These are phyloP conservation scores for Candida ovalis DNA, from an alignment of 805 yeast genomes.

Conservation along the genomic window DNA sequence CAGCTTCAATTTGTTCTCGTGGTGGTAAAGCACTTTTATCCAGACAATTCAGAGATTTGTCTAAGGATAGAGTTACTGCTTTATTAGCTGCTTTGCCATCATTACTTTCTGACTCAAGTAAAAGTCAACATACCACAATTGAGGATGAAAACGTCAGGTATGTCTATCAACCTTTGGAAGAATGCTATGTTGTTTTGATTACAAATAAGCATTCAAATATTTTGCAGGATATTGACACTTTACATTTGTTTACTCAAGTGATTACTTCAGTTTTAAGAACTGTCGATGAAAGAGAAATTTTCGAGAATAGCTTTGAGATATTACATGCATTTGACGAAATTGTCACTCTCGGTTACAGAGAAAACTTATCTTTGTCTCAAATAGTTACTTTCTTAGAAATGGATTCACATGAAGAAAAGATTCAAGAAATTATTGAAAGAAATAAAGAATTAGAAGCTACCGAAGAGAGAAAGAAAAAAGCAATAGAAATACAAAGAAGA, in stretches of 20 bases:
- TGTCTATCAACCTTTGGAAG: conserved; percentile 95
- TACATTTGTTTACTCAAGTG: conserved; percentile 79
- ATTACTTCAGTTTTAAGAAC: conserved; percentile 68
- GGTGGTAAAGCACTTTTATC: conserved; percentile 90
- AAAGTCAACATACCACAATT: conserved; percentile 85
- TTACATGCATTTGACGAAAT: conserved; percentile 93
- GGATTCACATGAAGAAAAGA: conserved; percentile 98
- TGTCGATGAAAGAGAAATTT: conserved; percentile 78
- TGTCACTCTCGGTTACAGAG: conserved; percentile 83
- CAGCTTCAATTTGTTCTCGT: conserved; percentile 92
- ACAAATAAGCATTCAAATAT: conserved; percentile 91
- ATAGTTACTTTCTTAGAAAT: conserved; percentile 86
- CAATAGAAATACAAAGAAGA: conserved; percentile 81
- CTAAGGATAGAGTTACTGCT: conserved; percentile 81
- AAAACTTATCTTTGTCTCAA: conserved; percentile 76
- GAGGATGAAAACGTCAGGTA: conserved; percentile 91
- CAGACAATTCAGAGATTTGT: conserved; percentile 84
- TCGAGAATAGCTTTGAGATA: conserved; percentile 82
- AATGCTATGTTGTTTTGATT: conserved; percentile 82
- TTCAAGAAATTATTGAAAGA: conserved; percentile 95
- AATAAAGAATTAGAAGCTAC: conserved; percentile 96
- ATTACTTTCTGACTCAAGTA: conserved; percentile 60
- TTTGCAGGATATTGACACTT: conserved; percentile 89
- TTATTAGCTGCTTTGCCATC: conserved; percentile 82
- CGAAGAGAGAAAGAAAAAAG: conserved; percentile 94